These are phyloP conservation scores for Chlamydomonas reinhardtii DNA, from an alignment of 163 green algal species.

Conservation along the genomic window DNA sequence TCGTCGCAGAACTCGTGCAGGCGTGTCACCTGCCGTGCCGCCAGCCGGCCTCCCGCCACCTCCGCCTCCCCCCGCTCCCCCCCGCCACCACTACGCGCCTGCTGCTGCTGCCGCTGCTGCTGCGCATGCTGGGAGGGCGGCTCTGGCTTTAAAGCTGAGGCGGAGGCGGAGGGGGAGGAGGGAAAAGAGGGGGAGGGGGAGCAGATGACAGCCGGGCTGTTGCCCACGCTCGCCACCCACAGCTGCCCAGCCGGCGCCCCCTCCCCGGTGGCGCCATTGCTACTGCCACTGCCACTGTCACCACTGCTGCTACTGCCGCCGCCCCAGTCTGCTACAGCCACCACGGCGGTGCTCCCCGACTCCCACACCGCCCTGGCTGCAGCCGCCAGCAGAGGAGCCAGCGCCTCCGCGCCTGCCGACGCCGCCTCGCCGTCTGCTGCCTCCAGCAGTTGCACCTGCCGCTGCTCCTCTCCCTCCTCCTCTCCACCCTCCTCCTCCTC, in stretches of 20 bases:
- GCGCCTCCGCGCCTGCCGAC: not conserved
- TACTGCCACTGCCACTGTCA: not conserved
- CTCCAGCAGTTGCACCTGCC: too few relatives aligned
- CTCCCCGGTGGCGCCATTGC: not conserved
- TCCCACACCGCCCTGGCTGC: conserved; percentile 19
- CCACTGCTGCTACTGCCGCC: not conserved
- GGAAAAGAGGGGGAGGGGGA: not conserved
- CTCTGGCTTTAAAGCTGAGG: not conserved
- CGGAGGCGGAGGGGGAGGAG: not conserved
- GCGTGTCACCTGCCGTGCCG: not conserved
- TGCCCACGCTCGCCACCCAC: conserved; percentile 35
- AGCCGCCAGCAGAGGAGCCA: not conserved
- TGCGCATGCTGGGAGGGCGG: too few relatives aligned
- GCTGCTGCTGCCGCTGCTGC: not conserved
- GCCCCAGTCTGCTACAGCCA: conserved; percentile 16
- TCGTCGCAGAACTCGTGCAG: conserved; percentile 9
- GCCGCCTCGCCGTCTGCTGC: too few relatives aligned
- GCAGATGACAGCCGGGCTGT: conserved; percentile 27
- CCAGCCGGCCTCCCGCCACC: too few relatives aligned
- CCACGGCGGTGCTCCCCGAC: conserved; percentile 11
- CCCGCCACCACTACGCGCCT: not conserved
- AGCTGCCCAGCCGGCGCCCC: not conserved
- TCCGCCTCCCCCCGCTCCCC: not conserved
- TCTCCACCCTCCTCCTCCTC: not conserved
- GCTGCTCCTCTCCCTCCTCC: not conserved